Percentiles rank a stretch among this genome's conserved stretches.
Conservation (phyloP, 768 basidiomycete genomes). For the Rhizopogon vulgaris region DNA sequence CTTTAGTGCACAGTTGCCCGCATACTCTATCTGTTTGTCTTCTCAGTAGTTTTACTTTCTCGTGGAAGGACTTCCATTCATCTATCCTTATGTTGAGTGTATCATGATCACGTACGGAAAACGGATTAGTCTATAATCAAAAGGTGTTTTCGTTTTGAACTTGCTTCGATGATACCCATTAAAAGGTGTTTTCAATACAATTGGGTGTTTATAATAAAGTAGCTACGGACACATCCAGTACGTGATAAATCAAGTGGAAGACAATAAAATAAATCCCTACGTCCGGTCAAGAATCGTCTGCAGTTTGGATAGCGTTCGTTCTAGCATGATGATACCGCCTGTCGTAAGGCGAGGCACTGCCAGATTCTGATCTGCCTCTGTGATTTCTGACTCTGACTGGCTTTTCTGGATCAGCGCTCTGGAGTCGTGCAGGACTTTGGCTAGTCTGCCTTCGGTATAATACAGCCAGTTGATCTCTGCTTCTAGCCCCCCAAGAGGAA, state of each 20-base stretch:
- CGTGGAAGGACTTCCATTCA: background rate
- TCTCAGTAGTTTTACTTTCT: background rate
- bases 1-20: background rate
- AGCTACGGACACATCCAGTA: background rate
- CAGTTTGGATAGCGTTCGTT: conserved; percentile 67
- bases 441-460: conserved; percentile 52
- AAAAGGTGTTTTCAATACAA: no score
- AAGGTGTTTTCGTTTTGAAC: background rate
- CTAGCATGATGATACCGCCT: conserved; percentile 75
- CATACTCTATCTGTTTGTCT: background rate
- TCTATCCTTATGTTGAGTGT: conserved; percentile 9
- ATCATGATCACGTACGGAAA: background rate
- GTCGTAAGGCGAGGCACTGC: conserved; percentile 73
- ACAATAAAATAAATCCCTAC: conserved; percentile 7
- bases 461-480: conserved; percentile 73
- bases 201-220: no score
- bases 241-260: conserved; percentile 8
- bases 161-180: background rate
- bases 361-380: conserved; percentile 27
- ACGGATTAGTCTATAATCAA: background rate
- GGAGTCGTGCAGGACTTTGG: conserved; percentile 63
- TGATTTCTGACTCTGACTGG: conserved; percentile 29
- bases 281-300: conserved; percentile 34
- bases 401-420: conserved; percentile 65
- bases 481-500: conserved; percentile 67